Percentiles rank a stretch among this genome's conserved stretches.
Conservation (phyloP, 2,329 filamentous ascomycete species). For the Penicillium brevicompactum region DNA sequence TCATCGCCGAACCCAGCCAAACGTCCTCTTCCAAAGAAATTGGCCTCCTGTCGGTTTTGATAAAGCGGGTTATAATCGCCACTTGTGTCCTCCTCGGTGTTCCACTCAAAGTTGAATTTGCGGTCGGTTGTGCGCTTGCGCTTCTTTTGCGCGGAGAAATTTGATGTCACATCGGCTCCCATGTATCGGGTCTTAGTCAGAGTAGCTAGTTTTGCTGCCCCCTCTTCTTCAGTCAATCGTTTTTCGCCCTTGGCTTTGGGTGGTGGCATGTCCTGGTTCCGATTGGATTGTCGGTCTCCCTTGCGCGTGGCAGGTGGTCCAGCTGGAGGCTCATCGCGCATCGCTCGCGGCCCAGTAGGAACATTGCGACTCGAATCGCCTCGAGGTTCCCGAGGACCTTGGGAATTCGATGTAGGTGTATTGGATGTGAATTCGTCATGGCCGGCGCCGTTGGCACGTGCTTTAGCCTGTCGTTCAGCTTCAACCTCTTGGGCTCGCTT, state of each 20-base stretch:
- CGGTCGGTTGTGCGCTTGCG: conserved; percentile 87
- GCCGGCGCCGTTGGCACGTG: conserved; percentile 31
- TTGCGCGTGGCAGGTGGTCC: conserved; percentile 54
- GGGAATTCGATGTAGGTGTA: conserved; percentile 15
- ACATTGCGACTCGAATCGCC: conserved; percentile 14
- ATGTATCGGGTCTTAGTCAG: conserved; percentile 83
- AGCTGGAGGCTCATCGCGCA: conserved; percentile 56
- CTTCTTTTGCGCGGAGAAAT: conserved; percentile 95
- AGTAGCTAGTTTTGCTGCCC: conserved; percentile 68
- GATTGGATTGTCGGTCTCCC: conserved; percentile 6
- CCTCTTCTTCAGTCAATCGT: conserved; percentile 54
- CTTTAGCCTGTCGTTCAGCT: conserved; percentile 57
- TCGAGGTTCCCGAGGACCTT: conserved; percentile 23
- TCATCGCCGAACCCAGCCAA: conserved; percentile 68
- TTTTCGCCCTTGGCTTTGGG: conserved; percentile 47
- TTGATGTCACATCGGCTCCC: conserved; percentile 86
- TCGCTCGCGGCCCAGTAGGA: conserved; percentile 73
- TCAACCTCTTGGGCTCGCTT: conserved; percentile 73
- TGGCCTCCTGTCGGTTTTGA: conserved; percentile 65
- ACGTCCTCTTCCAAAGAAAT: conserved; percentile 69
- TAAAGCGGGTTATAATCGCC: conserved; percentile 81
- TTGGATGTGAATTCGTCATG: conserved; percentile 23
- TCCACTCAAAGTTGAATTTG: conserved; percentile 99
- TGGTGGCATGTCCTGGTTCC: conserved; percentile 55
- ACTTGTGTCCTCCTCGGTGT: conserved; percentile 89